Base-by-base conservation (phyloP, 164 flowering plant species). In the Vitis riparia region DNA sequence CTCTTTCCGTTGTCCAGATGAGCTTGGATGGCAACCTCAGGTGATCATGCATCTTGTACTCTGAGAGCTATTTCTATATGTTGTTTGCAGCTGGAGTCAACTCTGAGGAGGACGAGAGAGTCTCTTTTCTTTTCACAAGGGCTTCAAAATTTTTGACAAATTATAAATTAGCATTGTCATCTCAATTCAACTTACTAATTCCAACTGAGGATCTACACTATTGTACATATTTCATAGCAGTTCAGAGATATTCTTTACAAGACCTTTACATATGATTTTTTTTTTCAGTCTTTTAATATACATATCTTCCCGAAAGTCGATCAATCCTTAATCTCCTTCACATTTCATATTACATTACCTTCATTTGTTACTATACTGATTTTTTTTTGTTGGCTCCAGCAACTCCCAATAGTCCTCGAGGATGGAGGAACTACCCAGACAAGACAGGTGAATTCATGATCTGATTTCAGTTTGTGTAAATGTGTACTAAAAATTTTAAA, bases 21-120 rank as follows among this genome's bases (percentile, higher is more conserved):
- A 88, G 77, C 74, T 86, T 19, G 89, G 89, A 52, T 88, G 91
- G 91, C 80, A 88, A 74, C 91, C 91, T 74, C 86, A 79, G 87
- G 91, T 88, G 55, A 17, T 37, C 7, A 23, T 37, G 44, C 44
- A 37, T 49, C 51, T 47, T 62, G 51, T 47, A 16, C 27, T 62
- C 1, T 32, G 17, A 8, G 50, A 30, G 17, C 15, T 61, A 11
- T 27, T 37, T 59, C 17, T 29, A 37, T 37, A 37, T 37, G 5
- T 37, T 6, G 44, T 37, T 6, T 37, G 44, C 44, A 37, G 44
- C 44, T 2, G 44, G 44, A 37, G 44, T 37, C 7, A 0, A 37
- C 44, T 37, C 44, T 37, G 44, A 37, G 44, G 44, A 37, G 44
- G 44, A 37, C 7, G 1, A 6, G 5, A 37, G 44, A 37, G 44